Percentiles rank a stretch among this genome's conserved stretches.
These are phyloP conservation scores for Phyllosticta capitalensis DNA, from an alignment of 2,329 filamentous ascomycete species.

Conservation along the genomic window DNA sequence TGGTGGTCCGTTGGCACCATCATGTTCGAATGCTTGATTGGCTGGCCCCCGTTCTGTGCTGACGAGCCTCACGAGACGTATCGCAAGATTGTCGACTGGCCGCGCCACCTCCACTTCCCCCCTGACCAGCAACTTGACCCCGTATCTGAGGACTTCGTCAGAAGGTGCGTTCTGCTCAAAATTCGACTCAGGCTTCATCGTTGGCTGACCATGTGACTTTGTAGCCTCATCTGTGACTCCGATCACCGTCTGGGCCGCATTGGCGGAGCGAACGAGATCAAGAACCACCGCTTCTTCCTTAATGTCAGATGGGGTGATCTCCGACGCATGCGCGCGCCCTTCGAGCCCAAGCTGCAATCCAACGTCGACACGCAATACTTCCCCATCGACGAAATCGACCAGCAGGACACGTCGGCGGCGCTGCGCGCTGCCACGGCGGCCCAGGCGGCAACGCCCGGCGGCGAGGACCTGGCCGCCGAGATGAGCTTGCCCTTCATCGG, in stretches of 20 bases:
- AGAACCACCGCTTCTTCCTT: conserved; percentile 81
- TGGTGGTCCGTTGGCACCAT: conserved; percentile 99
- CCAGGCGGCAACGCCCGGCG: conserved; percentile 45
- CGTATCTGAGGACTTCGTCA: conserved; percentile 85
- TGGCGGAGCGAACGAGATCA: conserved; percentile 82
- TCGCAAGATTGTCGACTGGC: conserved; percentile 98
- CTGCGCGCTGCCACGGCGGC: conserved; percentile 69
- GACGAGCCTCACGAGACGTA: conserved; percentile 97
- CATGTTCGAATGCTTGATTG: conserved; percentile 98
- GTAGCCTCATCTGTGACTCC: conserved; percentile 83
- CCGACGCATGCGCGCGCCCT: conserved; percentile 85
- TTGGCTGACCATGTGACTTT: conserved; percentile 14
- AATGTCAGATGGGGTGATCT: conserved; percentile 92
- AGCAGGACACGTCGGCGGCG: conserved; percentile 84
- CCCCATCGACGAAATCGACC: conserved; percentile 96
- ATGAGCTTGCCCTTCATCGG: conserved; percentile 95
- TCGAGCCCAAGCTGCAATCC: conserved; percentile 86
- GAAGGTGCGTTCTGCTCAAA: conserved; percentile 52
- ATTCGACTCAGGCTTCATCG: conserved; percentile 11
- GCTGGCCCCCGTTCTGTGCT: conserved; percentile 97
- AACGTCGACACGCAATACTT: conserved; percentile 98
- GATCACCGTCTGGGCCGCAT: conserved; percentile 80
- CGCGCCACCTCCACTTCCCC: conserved; percentile 89
- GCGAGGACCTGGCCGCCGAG: conserved; percentile 73
- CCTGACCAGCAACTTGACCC: conserved; percentile 82